Percentiles rank a stretch among this genome's conserved stretches.
Evolutionary conservation across 441 rosid genomes (phyloP).

Genomic region (Lepidium campestre): DNA sequence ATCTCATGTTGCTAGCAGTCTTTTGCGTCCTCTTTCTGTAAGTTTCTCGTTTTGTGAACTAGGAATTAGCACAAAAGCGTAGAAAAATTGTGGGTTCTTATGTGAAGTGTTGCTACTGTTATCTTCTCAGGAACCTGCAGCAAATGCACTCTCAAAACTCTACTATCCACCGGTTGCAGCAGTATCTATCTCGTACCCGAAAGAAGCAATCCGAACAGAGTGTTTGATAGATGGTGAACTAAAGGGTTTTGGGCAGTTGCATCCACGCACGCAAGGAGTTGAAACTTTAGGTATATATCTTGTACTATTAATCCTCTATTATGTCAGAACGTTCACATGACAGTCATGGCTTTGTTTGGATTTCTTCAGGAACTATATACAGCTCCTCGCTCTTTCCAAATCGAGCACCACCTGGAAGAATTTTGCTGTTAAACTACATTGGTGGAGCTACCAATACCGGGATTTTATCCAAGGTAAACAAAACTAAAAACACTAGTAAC

Average conservation of each 20-base stretch:
- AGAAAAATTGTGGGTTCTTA: not conserved
- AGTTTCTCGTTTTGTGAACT: conserved; percentile 28
- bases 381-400: conserved; percentile 10
- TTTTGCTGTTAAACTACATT: not conserved
- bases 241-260: conserved; percentile 80
- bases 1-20: conserved; percentile 70
- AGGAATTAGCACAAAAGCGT: not conserved
- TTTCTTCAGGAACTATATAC: conserved; percentile 15
- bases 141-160: conserved; percentile 75
- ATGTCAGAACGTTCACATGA: not conserved
- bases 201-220: conserved; percentile 74
- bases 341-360: not conserved
- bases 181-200: conserved; percentile 80
- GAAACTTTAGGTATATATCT: conserved; percentile 78
- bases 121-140: conserved; percentile 55
- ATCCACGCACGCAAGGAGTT: conserved; percentile 96
- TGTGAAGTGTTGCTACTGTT: not conserved
- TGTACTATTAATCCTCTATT: not conserved
- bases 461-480: not conserved
- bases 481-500: not conserved
- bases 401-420: not conserved
- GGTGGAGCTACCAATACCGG: conserved; percentile 5
- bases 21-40: conserved; percentile 75
- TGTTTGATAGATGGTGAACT: conserved; percentile 82
- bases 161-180: conserved; percentile 97